A percentile compares a stretch with the other conserved stretches of the same genome.
phyloP scores from a whole-genome alignment of 2,329 filamentous ascomycete genomes.

The Fusarium torreyae region DNA sequence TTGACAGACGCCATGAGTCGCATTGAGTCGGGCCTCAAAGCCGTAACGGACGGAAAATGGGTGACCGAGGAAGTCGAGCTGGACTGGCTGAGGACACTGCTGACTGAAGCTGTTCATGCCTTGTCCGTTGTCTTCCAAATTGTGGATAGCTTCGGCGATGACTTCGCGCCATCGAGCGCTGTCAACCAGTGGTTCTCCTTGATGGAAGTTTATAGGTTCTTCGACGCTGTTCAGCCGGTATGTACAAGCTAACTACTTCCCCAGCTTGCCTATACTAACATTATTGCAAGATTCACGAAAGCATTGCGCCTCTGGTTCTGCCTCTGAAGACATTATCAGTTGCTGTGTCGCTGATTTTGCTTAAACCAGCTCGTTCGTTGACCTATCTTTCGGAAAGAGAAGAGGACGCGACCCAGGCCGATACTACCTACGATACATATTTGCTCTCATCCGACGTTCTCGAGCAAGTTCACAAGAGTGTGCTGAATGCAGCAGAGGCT shows the following conservation, averaged over 20 bases:
- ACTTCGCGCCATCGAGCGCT: slow-evolving; percentile 70
- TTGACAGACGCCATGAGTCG: slow-evolving; percentile 65
- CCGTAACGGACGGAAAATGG: slow-evolving; percentile 66
- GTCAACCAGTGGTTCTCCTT: slow-evolving; percentile 82
- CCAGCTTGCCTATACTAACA: slow-evolving; percentile 36
- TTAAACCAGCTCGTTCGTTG: slow-evolving; percentile 75
- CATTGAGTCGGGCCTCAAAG: slow-evolving; percentile 64
- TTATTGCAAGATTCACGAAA: slow-evolving; percentile 54
- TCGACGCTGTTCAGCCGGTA: slow-evolving; percentile 71
- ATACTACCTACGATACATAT: slow-evolving; percentile 68
- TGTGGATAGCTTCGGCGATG: slow-evolving; percentile 70
- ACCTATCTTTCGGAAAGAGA: slow-evolving; percentile 58
- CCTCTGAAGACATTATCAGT: slow-evolving; percentile 79
- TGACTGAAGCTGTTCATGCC: slow-evolving; percentile 81
- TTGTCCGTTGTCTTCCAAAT: slow-evolving; percentile 82
- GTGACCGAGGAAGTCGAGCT: slow-evolving; percentile 68
- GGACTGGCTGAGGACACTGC: slow-evolving; percentile 73
- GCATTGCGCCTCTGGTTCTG: slow-evolving; percentile 66
- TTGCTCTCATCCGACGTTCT: slow-evolving; percentile 79
- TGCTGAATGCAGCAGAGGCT: slow-evolving; percentile 71
- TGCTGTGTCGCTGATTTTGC: slow-evolving; percentile 78
- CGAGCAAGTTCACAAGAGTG: slow-evolving; percentile 79
- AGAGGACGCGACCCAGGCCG: slow-evolving; percentile 55
- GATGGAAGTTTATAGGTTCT: slow-evolving; percentile 77
- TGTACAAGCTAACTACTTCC: slow-evolving; percentile 21